Conservation (phyloP, 2,329 filamentous ascomycete species). For the Alternaria infectoria region DNA sequence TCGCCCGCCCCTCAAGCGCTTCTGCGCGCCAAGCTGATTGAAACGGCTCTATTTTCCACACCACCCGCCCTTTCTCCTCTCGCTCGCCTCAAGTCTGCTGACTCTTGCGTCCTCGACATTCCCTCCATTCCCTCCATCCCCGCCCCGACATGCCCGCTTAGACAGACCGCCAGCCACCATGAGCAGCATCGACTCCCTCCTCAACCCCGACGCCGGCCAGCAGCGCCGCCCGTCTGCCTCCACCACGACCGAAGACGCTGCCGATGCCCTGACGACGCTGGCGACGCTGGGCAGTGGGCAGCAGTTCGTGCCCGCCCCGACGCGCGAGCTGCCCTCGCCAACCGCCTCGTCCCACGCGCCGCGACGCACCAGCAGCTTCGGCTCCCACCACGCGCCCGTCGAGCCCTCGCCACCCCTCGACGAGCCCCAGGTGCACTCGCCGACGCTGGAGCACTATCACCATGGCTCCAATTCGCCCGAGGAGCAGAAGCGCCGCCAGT, state of each 20-base stretch:
- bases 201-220: conserved; percentile 39
- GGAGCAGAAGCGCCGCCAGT: conserved; percentile 49
- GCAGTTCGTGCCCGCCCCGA: conserved; percentile 30
- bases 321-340: conserved; percentile 42
- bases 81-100: background rate
- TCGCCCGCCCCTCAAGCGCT: conserved; percentile 5
- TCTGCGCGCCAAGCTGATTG: conserved; percentile 20
- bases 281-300: conserved; percentile 41
- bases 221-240: conserved; percentile 20
- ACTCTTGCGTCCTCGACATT: background rate
- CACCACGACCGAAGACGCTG: conserved; percentile 46
- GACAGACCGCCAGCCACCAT: conserved; percentile 22
- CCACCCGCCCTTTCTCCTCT: conserved; percentile 12
- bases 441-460: conserved; percentile 57
- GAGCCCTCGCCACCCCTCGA: conserved; percentile 50
- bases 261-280: conserved; percentile 49
- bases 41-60: conserved; percentile 22
- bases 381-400: conserved; percentile 42
- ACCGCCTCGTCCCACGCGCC: conserved; percentile 36
- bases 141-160: conserved; percentile 13
- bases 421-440: conserved; percentile 46
- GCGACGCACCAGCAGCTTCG: conserved; percentile 45
- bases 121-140: background rate
- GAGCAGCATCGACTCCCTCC: conserved; percentile 46
- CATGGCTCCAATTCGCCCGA: conserved; percentile 55